A percentile compares a stretch with the other conserved stretches of the same genome.
phyloP scores from a whole-genome alignment of 1,284 basidiomycete species.

The Neotropicomus parvogracilis region DNA sequence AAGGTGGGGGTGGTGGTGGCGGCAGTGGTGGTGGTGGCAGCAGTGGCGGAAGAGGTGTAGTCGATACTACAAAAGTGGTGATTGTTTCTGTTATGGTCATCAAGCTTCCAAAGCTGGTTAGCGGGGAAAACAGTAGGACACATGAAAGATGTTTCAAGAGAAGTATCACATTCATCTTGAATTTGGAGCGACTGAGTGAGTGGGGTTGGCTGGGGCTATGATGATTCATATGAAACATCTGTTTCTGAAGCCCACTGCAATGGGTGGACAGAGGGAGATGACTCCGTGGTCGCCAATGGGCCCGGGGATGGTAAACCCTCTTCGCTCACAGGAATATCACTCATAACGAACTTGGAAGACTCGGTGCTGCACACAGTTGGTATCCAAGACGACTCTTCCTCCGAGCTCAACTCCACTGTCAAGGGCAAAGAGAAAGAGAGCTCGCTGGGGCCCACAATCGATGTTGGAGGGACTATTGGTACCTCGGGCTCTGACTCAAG shows the following conservation, averaged over 20 bases:
- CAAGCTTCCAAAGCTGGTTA: conserved; percentile 33
- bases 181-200: conserved; percentile 55
- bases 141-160: conserved; percentile 58
- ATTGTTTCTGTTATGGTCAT: conserved; percentile 39
- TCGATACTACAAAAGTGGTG: conserved; percentile 25
- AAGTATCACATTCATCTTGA: conserved; percentile 55
- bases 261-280: conserved; percentile 39
- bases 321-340: conserved; percentile 29
- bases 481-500: conserved; percentile 25
- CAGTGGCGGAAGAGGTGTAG: conserved; percentile 1
- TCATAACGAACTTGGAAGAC: conserved; percentile 33
- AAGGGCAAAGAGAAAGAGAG: conserved; percentile 25
- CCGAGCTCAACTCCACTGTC: conserved; percentile 26
- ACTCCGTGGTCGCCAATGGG: conserved; percentile 25
- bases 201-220: conserved; percentile 62
- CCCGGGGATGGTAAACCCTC: conserved; percentile 23
- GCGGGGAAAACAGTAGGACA: conserved; percentile 46
- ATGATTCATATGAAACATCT: conserved; percentile 66
- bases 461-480: conserved; percentile 9
- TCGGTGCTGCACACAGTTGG: conserved; percentile 27
- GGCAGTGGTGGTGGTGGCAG: conserved; percentile 2
- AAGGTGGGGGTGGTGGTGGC: neutral
- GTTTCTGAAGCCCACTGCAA: conserved; percentile 58
- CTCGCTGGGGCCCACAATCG: conserved; percentile 24
- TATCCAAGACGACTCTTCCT: conserved; percentile 20